Conservation (phyloP, 2,329 filamentous ascomycete genomes). For the Talaromyces sp. region DNA sequence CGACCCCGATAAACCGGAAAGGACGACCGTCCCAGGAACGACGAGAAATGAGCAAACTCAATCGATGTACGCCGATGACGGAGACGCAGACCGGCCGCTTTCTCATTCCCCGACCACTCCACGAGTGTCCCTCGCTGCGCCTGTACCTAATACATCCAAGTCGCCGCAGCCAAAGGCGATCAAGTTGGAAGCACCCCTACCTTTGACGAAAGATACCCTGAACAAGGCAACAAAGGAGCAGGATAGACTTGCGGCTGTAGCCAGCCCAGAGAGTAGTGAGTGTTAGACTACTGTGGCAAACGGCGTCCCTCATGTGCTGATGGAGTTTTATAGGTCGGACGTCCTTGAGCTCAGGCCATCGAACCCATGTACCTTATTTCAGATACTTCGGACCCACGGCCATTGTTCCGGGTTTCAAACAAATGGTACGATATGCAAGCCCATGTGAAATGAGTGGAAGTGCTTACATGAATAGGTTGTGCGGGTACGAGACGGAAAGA, state of each 20-base stretch:
- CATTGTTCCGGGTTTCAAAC: conserved; percentile 86
- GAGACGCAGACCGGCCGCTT: conserved; percentile 12
- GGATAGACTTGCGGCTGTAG: conserved; percentile 20
- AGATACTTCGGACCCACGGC: conserved; percentile 86
- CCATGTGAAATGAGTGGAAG: neutral
- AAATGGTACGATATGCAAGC: conserved; percentile 61
- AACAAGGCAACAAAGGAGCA: conserved; percentile 15
- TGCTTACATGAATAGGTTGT: conserved; percentile 41
- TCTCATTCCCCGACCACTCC: conserved; percentile 15
- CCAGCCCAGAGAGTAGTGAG: conserved; percentile 37
- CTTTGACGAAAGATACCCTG: conserved; percentile 14
- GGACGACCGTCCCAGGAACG: conserved; percentile 22
- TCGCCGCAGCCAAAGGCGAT: conserved; percentile 17
- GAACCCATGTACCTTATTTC: conserved; percentile 69
- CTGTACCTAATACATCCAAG: conserved; percentile 18
- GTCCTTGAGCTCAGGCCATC: conserved; percentile 32
- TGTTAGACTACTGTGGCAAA: neutral
- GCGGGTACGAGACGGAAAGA: conserved; percentile 53
- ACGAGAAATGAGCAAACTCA: conserved; percentile 15
- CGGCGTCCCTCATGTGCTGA: neutral
- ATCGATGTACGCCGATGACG: conserved; percentile 18
- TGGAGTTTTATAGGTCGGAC: conserved; percentile 29
- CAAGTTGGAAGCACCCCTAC: conserved; percentile 9
- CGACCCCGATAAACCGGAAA: conserved; percentile 40
- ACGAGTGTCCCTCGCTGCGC: conserved; percentile 10